Conservation (phyloP, 2,329 filamentous ascomycete genomes). For the Penicillium sp. region DNA sequence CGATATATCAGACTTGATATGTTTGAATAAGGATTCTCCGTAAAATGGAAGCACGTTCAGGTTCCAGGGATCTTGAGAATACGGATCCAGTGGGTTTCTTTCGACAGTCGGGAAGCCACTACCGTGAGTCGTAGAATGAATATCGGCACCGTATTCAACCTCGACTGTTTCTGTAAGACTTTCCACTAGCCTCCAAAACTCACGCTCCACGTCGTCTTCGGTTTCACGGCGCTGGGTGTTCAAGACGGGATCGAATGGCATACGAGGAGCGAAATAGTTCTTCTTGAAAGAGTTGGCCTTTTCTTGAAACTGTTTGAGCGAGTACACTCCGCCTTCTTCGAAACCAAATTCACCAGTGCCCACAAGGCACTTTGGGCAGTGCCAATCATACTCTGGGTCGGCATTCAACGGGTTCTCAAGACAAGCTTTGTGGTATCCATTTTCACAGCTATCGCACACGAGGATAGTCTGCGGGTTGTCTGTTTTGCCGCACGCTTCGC, state of each 20-base stretch:
- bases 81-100: constrained; percentile 79
- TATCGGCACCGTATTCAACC: constrained; percentile 96
- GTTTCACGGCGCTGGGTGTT: constrained; percentile 78
- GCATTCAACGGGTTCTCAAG: constrained; percentile 78
- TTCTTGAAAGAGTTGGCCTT: constrained; percentile 95
- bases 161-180: constrained; percentile 94
- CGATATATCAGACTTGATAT: constrained; percentile 97
- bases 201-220: constrained; percentile 91
- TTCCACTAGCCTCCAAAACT: constrained; percentile 94
- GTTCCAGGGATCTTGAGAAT: constrained; percentile 92
- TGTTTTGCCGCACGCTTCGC: constrained; percentile 78
- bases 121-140: constrained; percentile 95
- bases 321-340: constrained; percentile 94
- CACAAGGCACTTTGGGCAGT: constrained; percentile 90
- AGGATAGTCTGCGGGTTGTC: constrained; percentile 69
- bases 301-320: constrained; percentile 90
- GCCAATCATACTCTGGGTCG: constrained; percentile 85
- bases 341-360: constrained; percentile 97
- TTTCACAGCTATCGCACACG: constrained; percentile 87
- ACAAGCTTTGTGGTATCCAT: constrained; percentile 81
- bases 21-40: constrained; percentile 85
- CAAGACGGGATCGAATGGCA: constrained; percentile 78
- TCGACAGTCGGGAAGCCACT: constrained; percentile 96
- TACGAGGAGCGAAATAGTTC: constrained; percentile 84
- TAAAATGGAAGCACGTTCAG: constrained; percentile 88